Base-by-base conservation (phyloP, 441 rosid genomes). In the Adansonia rubrostipa region DNA sequence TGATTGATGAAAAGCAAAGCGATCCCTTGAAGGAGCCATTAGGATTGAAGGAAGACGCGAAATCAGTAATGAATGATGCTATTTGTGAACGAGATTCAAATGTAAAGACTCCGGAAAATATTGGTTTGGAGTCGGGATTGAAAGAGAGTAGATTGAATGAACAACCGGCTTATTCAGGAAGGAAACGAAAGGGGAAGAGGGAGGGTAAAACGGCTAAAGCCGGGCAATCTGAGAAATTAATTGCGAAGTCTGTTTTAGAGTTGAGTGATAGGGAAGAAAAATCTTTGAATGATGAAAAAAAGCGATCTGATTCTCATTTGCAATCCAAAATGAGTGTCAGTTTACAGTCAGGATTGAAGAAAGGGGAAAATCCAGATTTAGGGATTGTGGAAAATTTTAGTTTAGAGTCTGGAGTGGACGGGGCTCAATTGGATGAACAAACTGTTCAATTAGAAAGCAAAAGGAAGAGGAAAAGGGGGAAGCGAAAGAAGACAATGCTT, bases 1-100 rank as follows among this genome's bases (percentile, higher is more conserved):
- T 10, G 19, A 9, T 24, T 6, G 47, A 24, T 24, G 45, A 51
- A 24, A 50, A 68, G 14, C 54, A 68, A 17, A 48, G 36, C 3
- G 73, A 68, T 45, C 47, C 24, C 11, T 5, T 47, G 15, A 0
- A 40, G 22, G 51, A 76, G 5, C 57, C 80, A 36, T 47, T 74
- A 5, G 71, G 63, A 2, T 62, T 72, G 15, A 63, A 74, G 54
- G 19, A 62, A 0, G 73, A 40, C 19, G 75, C 28, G 13, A 54
- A 53, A 64, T 77, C 60, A 36, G 66, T 74, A 24, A 47, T 78
- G 50, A 68, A 51, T 42, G 82, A 73, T 76, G 6, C 70, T 20
- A 47, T 40, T 3, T 19, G 48, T 36, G 68, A 50, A 42, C 71
- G 17, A 44, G 72, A 79, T 64, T 17, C 15, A 6, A 17, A 4